Conservation (phyloP, 179 eudicot genomes). For the Spergularia azorica region DNA sequence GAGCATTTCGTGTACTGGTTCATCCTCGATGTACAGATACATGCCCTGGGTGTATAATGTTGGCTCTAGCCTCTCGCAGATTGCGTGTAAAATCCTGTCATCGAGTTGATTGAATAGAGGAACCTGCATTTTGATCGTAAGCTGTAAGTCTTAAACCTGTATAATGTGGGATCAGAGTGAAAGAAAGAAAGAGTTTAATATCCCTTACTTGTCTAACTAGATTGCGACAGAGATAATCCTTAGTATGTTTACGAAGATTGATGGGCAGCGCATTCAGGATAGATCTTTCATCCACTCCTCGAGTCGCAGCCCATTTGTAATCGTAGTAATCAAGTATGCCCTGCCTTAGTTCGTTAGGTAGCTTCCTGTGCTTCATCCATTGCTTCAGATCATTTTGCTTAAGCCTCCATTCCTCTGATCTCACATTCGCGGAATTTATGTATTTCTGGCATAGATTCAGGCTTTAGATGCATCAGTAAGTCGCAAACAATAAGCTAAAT, state of each 20-base stretch:
- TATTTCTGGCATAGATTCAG: constrained; percentile 42
- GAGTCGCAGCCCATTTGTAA: constrained; percentile 69
- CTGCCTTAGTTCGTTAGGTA: constrained; percentile 63
- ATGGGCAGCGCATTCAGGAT: constrained; percentile 60
- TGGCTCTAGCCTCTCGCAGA: constrained; percentile 45
- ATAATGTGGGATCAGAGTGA: not conserved
- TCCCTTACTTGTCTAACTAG: constrained; percentile 67
- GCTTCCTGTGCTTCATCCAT: constrained; percentile 83
- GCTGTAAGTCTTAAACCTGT: not conserved
- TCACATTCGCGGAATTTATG: constrained; percentile 55
- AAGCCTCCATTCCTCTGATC: constrained; percentile 76
- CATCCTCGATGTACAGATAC: constrained; percentile 34
- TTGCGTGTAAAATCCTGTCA: constrained; percentile 38
- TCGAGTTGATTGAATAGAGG: constrained; percentile 48
- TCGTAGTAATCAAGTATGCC: constrained; percentile 58
- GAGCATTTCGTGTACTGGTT: constrained; percentile 41
- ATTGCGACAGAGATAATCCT: constrained; percentile 71
- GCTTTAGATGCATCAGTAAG: not conserved
- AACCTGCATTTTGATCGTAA: constrained; percentile 29
- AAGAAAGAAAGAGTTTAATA: not conserved
- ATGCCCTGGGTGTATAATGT: constrained; percentile 38
- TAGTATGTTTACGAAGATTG: constrained; percentile 71
- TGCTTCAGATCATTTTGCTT: constrained; percentile 71
- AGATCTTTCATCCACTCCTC: constrained; percentile 67
- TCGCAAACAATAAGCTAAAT: too few relatives aligned